Conservation (phyloP, 2,329 filamentous ascomycete genomes). For the Falciphora oryzae region DNA sequence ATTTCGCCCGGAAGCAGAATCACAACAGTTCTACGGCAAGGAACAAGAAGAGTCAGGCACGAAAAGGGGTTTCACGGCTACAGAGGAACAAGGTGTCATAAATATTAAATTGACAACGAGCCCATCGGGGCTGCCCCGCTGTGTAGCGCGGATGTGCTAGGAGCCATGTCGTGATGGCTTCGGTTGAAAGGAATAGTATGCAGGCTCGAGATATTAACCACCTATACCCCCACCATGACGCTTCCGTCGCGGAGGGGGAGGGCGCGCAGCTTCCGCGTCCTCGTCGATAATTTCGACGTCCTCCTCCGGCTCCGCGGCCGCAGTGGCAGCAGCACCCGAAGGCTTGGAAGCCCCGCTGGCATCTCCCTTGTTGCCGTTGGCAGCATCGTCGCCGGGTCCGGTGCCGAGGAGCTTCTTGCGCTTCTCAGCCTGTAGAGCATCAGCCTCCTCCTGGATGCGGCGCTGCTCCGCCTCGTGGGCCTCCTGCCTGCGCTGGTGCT, state of each 20-base stretch:
- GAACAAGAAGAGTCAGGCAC: too few relatives aligned
- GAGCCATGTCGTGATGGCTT: too few relatives aligned
- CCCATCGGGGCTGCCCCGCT: too few relatives aligned
- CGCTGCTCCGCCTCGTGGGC: slow-evolving; percentile 41
- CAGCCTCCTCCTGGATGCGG: slow-evolving; percentile 41
- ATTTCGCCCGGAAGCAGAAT: too few relatives aligned
- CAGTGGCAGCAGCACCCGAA: background rate
- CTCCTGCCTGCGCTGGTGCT: slow-evolving; percentile 36
- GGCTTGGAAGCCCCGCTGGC: background rate
- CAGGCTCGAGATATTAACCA: background rate
- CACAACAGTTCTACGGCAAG: too few relatives aligned
- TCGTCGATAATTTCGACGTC: slow-evolving; percentile 8
- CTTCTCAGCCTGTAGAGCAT: slow-evolving; percentile 41
- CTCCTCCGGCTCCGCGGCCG: background rate
- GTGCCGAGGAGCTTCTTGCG: slow-evolving; percentile 40
- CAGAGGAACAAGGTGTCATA: too few relatives aligned
- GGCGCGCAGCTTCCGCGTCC: background rate
- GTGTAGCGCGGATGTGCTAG: too few relatives aligned
- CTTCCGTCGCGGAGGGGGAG: background rate
- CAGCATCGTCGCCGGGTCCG: background rate
- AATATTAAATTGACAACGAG: too few relatives aligned
- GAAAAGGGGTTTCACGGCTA: too few relatives aligned
- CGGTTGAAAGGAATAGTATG: too few relatives aligned
- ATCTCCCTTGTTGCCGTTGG: background rate
- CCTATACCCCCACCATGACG: background rate